Percentiles rank a stretch among this genome's conserved stretches.
phyloP scores from a whole-genome alignment of 108 stramenopile genomes.

The Pseudonitzschia delicatissima region DNA sequence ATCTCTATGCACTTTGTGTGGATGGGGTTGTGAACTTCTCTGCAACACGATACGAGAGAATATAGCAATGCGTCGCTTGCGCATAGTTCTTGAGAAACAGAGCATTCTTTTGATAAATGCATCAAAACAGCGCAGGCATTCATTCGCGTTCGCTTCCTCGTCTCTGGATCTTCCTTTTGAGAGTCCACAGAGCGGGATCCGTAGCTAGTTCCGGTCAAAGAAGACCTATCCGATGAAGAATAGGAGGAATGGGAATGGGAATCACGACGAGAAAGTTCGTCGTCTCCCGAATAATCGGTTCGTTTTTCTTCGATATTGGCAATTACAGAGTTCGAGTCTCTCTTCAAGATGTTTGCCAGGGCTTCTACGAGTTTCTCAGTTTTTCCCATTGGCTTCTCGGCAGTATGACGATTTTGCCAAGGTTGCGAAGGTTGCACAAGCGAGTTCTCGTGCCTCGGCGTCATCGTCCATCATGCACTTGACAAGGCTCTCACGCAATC shows the following conservation, averaged over 20 bases:
- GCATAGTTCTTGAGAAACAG: conserved; percentile 46
- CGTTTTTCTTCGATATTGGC: not conserved
- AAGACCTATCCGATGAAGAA: conserved; percentile 10
- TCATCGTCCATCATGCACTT: conserved; percentile 58
- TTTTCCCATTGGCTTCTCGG: conserved; percentile 50
- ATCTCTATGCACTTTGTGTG: conserved; percentile 83
- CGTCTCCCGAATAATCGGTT: conserved; percentile 17
- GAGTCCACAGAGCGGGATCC: conserved; percentile 46
- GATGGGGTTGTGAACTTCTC: conserved; percentile 51
- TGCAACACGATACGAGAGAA: conserved; percentile 43
- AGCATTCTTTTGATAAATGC: conserved; percentile 80
- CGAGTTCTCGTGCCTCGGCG: conserved; percentile 56
- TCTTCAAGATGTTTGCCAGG: conserved; percentile 38
- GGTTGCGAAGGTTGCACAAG: conserved; percentile 59
- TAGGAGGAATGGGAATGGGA: conserved; percentile 15
- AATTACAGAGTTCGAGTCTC: conserved; percentile 10
- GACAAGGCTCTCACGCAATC: conserved; percentile 46
- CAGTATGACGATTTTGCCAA: conserved; percentile 65
- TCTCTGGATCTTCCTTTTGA: conserved; percentile 36
- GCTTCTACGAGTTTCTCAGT: conserved; percentile 35
- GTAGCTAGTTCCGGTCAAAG: too few relatives aligned
- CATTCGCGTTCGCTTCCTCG: conserved; percentile 40
- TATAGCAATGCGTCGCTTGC: conserved; percentile 39
- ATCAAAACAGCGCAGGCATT: conserved; percentile 81
- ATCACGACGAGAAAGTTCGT: conserved; percentile 12